Percentiles rank a stretch among this genome's conserved stretches.
Conservation (phyloP, 1,284 basidiomycete species). For the Singerocomus inundabilis region DNA sequence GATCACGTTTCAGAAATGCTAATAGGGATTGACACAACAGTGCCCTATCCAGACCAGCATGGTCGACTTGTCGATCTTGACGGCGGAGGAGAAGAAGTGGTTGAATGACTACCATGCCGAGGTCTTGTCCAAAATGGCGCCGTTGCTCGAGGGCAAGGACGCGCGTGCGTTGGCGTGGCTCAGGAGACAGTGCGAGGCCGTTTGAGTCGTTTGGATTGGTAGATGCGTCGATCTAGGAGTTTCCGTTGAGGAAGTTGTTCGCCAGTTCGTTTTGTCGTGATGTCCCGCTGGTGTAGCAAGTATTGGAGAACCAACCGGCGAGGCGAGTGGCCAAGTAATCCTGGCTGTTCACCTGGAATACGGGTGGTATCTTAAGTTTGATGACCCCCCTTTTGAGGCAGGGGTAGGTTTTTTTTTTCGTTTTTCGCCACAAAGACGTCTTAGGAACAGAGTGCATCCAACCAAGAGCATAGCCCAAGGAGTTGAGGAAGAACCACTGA, state of each 20-base stretch:
- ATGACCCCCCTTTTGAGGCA: background rate
- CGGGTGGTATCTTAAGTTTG: too few species aligned
- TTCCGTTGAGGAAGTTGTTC: background rate
- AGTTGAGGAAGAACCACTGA: too few species aligned
- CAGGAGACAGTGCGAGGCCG: constrained; percentile 53
- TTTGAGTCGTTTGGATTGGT: constrained; percentile 5
- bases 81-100: constrained; percentile 73
- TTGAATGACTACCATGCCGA: constrained; percentile 85
- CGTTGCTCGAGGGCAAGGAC: constrained; percentile 68
- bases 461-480: background rate
- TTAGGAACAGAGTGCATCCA: background rate
- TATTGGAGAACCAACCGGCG: too few species aligned
- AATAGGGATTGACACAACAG: constrained; percentile 35
- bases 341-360: too few species aligned
- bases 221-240: constrained; percentile 1
- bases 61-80: constrained; percentile 67
- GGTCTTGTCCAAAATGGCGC: constrained; percentile 73
- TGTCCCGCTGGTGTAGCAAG: too few species aligned
- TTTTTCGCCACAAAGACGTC: background rate
- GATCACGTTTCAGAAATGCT: constrained; percentile 7
- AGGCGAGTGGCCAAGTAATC: too few species aligned
- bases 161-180: constrained; percentile 77
- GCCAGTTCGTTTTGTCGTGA: too few species aligned
- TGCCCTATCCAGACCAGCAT: constrained; percentile 89
- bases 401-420: too few species aligned